A percentile compares a stretch with the other conserved stretches of the same genome.
phyloP scores from a whole-genome alignment of 2,329 filamentous ascomycete species.

The Phyllosticta citrichinensis region DNA sequence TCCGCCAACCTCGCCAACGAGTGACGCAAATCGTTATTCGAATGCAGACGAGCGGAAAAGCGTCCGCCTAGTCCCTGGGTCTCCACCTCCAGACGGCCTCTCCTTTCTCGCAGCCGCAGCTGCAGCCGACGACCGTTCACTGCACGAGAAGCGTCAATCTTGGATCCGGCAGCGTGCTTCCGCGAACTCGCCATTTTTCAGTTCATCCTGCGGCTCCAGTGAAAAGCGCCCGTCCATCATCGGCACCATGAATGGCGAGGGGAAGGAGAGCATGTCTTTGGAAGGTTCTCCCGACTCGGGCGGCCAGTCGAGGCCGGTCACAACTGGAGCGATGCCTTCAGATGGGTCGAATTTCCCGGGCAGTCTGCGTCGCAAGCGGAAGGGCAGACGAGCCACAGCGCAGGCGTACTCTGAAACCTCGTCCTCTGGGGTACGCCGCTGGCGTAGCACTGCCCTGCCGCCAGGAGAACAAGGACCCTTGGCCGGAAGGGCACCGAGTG shows the following conservation, averaged over 20 bases:
- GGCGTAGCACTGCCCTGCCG: neutral
- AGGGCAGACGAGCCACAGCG: neutral
- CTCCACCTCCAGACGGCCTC: conserved; percentile 23
- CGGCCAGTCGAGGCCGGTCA: neutral
- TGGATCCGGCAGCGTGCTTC: conserved; percentile 33
- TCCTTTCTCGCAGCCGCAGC: conserved; percentile 9
- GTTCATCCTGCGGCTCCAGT: conserved; percentile 22
- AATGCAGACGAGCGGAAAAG: conserved; percentile 21
- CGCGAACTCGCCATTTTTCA: conserved; percentile 31
- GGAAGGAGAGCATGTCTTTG: neutral
- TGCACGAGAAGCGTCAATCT: conserved; percentile 32
- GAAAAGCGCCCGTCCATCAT: conserved; percentile 6
- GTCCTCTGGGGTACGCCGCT: neutral
- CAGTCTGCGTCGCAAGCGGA: conserved; percentile 8
- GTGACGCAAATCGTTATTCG: conserved; percentile 17
- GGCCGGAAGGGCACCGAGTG: neutral
- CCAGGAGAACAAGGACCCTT: neutral
- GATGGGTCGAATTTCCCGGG: neutral
- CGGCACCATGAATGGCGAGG: neutral
- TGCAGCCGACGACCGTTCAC: conserved; percentile 21
- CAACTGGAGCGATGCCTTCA: neutral
- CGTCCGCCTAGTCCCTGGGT: conserved; percentile 27
- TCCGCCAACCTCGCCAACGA: conserved; percentile 13
- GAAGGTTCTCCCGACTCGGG: neutral
- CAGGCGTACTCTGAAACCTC: conserved; percentile 5